phyloP scores from a whole-genome alignment of 495 filamentous ascomycete genomes.

The Hypoxylon rickii region DNA sequence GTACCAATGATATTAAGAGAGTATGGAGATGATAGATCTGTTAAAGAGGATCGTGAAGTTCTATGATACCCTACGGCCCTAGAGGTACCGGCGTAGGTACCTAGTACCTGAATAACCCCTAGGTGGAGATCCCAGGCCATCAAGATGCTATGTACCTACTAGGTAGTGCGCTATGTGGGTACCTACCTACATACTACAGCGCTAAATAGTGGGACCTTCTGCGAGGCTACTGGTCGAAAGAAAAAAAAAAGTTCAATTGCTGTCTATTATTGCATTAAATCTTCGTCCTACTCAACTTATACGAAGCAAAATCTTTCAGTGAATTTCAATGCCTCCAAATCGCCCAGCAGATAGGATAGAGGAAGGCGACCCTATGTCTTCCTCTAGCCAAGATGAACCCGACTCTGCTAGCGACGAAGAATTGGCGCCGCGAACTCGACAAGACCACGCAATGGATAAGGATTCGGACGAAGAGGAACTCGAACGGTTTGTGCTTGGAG shows the following conservation, averaged over 20 bases:
- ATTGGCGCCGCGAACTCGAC: slow-evolving; percentile 22
- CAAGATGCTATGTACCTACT: no score
- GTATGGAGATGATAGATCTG: no score
- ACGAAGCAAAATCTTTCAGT: slow-evolving; percentile 16
- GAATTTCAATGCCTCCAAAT: slow-evolving; percentile 30
- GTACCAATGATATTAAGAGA: no score
- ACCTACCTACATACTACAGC: background rate
- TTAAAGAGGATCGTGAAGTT: no score
- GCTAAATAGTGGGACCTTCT: slow-evolving; percentile 23
- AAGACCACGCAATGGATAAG: slow-evolving; percentile 57
- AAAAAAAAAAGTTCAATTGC: slow-evolving; percentile 41
- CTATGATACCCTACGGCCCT: no score
- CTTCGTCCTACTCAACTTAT: background rate
- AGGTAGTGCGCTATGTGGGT: no score
- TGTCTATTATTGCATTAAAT: slow-evolving; percentile 18
- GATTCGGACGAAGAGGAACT: slow-evolving; percentile 82
- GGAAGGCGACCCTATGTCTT: slow-evolving; percentile 37
- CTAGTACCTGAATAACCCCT: no score
- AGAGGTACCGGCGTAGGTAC: no score
- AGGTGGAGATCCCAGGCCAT: no score
- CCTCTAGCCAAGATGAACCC: slow-evolving; percentile 32
- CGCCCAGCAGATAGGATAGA: slow-evolving; percentile 44
- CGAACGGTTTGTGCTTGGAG: slow-evolving; percentile 84
- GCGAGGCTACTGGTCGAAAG: slow-evolving; percentile 34
- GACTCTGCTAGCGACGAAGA: slow-evolving; percentile 33